Base-by-base conservation (phyloP, 2,329 filamentous ascomycete species). In the Cercospora nicotianae region DNA sequence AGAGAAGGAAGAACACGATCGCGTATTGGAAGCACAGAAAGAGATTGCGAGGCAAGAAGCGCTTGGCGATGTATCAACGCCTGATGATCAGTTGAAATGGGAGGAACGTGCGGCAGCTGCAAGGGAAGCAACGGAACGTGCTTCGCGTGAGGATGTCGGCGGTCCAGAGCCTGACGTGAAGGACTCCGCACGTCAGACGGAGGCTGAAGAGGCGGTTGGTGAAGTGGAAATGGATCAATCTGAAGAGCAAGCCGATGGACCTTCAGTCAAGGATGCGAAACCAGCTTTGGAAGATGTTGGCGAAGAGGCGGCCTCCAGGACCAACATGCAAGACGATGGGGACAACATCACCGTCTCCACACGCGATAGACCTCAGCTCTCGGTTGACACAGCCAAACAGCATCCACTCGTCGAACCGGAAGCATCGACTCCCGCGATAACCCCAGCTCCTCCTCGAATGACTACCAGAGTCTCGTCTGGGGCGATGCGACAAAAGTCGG, bases 401-500 rank as follows among this genome's bases (percentile, higher is more conserved):
- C 67, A 71, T 23, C 36, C 66, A n/a, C 62, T 65, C 13, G 60
- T 66, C 20, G 57, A 53, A n/a, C 60, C 61, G 18, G 64, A 67
- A 55, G 63, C 42, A 63, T 66, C 28, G 26, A 61, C 58, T 10
- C 65, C 55, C 42, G 36, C 68, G 26, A 62, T 65, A 33, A 53
- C 65, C 16, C 33, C 68, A n/a, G 70, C 67, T 72, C 84, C 65
- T 10, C 61, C 62, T 36, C 63, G 89, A 31, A 90, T 90, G 81
- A 90, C 88, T 10, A 92, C 89, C 1, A 81, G 90, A 72, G 88
- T 91, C 23, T 88, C 89, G 3, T 91, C 90, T 9, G 90, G 89
- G 51, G 87, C 89, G 2, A 87, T 92, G 72, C 84, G 87, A 69
- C 87, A 90, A 63, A 92, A 91, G 75, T 91, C 90, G 5, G 89